These are phyloP conservation scores for Periconia sp. DNA, from an alignment of 2,329 filamentous ascomycete genomes.

Conservation along the genomic window DNA sequence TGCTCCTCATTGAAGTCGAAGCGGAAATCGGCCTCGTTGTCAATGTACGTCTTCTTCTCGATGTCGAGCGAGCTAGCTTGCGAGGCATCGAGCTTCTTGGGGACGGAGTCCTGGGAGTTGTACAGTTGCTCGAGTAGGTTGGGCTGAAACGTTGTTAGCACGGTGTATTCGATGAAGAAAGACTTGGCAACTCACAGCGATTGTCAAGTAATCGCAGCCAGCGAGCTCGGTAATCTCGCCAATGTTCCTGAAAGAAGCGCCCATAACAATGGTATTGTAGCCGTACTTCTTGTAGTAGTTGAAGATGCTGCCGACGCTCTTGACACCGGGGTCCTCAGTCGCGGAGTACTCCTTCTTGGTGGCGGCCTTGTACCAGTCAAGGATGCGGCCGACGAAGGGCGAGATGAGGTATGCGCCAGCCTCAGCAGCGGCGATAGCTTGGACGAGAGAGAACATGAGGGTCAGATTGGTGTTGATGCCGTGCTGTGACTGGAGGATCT, in stretches of 20 bases:
- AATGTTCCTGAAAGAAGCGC: slow-evolving; percentile 93
- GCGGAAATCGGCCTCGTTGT: slow-evolving; percentile 88
- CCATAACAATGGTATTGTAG: slow-evolving; percentile 99
- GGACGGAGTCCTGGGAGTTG: slow-evolving; percentile 80
- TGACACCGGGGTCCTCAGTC: slow-evolving; percentile 93
- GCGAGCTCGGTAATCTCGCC: slow-evolving; percentile 98
- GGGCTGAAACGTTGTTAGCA: slow-evolving; percentile 61
- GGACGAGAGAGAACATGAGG: slow-evolving; percentile 94
- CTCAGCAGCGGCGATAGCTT: slow-evolving; percentile 96
- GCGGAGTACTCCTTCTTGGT: slow-evolving; percentile 92
- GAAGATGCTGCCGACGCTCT: slow-evolving; percentile 92
- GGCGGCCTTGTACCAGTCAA: slow-evolving; percentile 98
- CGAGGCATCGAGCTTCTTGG: slow-evolving; percentile 87
- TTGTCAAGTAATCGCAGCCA: slow-evolving; percentile 98
- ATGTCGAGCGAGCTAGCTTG: slow-evolving; percentile 73
- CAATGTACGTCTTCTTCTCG: slow-evolving; percentile 88
- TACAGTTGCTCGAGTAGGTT: slow-evolving; percentile 92
- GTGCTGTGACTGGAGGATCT: slow-evolving; percentile 95
- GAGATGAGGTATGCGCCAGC: slow-evolving; percentile 97
- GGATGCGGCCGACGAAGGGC: slow-evolving; percentile 97
- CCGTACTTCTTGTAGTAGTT: slow-evolving; percentile 99
- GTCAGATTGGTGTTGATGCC: slow-evolving; percentile 98
- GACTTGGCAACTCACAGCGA: slow-evolving; percentile 71
- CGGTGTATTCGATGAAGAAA: too few species aligned
- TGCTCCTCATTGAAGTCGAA: slow-evolving; percentile 99